Evolutionary conservation across 1,284 basidiomycete genomes (phyloP).

Genomic region (Heterobasidion irregulare): DNA sequence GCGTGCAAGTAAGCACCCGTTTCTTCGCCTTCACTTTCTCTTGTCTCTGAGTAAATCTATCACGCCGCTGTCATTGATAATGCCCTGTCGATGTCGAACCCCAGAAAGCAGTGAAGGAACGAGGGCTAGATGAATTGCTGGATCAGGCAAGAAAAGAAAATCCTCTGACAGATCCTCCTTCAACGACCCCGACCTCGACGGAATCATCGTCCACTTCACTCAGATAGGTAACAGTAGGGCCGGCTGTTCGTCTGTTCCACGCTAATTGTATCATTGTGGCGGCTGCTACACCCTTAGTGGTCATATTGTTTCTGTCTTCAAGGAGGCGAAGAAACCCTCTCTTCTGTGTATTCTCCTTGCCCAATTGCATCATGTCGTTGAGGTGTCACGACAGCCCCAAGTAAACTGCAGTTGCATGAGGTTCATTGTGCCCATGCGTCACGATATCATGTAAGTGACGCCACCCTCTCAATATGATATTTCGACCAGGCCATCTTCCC

Average conservation of each 20-base stretch:
- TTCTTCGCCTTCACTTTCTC: background rate
- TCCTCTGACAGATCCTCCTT: constrained; percentile 51
- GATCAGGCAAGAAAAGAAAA: constrained; percentile 79
- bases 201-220: background rate
- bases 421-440: no score
- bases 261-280: background rate
- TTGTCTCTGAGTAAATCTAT: background rate
- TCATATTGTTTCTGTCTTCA: no score
- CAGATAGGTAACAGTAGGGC: background rate
- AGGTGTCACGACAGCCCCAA: no score
- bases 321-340: no score
- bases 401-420: no score
- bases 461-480: no score
- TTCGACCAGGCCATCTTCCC: no score
- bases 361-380: no score
- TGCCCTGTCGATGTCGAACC: constrained; percentile 1
- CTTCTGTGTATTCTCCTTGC: no score
- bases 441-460: no score
- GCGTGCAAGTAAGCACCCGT: constrained; percentile 54
- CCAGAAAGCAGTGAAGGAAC: constrained; percentile 80
- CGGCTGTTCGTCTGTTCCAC: background rate
- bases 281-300: background rate
- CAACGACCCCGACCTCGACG: background rate
- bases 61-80: background rate
- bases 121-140: constrained; percentile 69